Evolutionary conservation across 2,329 filamentous ascomycete species (phyloP).

Genomic region (Colletotrichum somersetense): DNA sequence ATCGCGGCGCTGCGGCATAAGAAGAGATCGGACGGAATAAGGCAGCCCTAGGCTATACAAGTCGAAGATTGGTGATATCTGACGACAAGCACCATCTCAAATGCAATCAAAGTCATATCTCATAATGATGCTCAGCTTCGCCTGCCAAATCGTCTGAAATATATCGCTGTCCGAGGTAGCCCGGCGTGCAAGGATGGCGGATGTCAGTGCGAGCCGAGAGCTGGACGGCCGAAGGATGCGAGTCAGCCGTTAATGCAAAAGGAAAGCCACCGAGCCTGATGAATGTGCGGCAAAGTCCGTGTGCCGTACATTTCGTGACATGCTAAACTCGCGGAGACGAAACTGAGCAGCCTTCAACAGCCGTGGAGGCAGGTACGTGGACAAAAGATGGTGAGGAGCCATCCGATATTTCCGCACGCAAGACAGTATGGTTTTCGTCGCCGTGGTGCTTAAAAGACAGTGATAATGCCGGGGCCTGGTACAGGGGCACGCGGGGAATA

Average conservation of each 20-base stretch:
- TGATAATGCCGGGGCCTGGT: background rate
- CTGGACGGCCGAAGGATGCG: background rate
- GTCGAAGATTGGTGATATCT: background rate
- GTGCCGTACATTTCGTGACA: background rate
- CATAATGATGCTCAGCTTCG: background rate
- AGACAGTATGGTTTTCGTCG: background rate
- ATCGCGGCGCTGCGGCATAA: no score
- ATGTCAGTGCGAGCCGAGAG: background rate
- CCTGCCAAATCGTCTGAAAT: background rate
- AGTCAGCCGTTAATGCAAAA: background rate
- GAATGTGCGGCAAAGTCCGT: background rate
- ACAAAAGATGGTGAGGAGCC: no score
- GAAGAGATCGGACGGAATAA: background rate
- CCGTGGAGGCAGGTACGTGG: no score
- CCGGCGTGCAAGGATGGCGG: background rate
- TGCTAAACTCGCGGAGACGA: background rate
- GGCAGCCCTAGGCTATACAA: background rate
- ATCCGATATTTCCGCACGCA: background rate
- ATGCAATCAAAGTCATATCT: background rate
- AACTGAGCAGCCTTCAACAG: no score
- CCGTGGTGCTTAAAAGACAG: background rate
- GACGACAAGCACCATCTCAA: background rate
- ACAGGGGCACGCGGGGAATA: background rate
- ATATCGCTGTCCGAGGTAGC: background rate
- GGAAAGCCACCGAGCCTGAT: background rate